Conservation (phyloP, 371 early-diverging fungal species). For the Entomophthora muscae region DNA sequence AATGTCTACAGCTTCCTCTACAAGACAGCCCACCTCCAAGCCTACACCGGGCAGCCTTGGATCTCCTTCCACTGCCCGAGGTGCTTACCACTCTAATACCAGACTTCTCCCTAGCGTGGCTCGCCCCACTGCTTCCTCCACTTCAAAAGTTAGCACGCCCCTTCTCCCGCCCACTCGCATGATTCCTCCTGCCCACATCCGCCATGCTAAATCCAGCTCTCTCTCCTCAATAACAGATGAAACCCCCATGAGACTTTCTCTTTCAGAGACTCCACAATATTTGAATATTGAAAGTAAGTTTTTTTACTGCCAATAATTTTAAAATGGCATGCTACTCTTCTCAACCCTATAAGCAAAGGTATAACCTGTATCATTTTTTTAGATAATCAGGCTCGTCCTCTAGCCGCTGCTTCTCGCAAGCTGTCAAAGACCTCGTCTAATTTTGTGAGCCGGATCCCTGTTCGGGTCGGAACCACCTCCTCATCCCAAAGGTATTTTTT, state of each 20-base stretch:
- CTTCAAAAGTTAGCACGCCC: slow-evolving; percentile 4
- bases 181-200: slow-evolving; percentile 5
- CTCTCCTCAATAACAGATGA: background rate
- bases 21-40: background rate
- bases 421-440: background rate
- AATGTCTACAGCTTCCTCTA: background rate
- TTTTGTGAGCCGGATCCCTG: background rate
- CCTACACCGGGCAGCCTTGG: background rate
- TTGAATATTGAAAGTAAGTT: slow-evolving; percentile 3
- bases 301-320: background rate
- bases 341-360: background rate
- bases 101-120: background rate
- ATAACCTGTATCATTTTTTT: background rate
- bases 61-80: background rate
- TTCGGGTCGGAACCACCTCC: background rate
- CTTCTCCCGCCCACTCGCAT: slow-evolving; percentile 1
- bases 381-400: background rate
- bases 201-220: slow-evolving; percentile 6
- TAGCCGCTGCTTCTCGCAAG: background rate
- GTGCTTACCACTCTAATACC: background rate
- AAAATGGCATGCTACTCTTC: background rate
- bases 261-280: background rate
- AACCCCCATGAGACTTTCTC: background rate
- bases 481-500: background rate
- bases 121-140: background rate